Base-by-base conservation (phyloP, 2,329 filamentous ascomycete species). In the Colletotrichum lindemuthianum region DNA sequence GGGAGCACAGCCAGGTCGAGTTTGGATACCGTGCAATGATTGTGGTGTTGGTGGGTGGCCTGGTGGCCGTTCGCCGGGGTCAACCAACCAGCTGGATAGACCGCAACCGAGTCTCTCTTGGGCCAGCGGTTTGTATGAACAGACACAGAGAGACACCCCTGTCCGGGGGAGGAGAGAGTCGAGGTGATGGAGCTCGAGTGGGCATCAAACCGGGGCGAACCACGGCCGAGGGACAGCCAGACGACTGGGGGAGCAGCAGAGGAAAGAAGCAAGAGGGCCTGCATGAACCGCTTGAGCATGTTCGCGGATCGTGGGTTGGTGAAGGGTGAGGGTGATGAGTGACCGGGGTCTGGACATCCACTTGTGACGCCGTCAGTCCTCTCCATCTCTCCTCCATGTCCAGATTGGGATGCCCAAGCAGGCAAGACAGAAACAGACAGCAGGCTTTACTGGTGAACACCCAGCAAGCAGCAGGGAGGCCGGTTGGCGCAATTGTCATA, bases 261-360 rank as follows among this genome's bases (percentile, higher is more conserved):
- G 24, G 41, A 55, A 54, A 67, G 55, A 65, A 68, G 66, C 54
- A 68, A 67, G 45, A 63, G 59, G 63, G 67, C 66, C 64, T 68
- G 66, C 66, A 68, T 66, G 66, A 68, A 68, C 66, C 55, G 52
- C 56, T 59, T 63, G 40, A 34, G 61, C 61, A 49, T 60, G 45
- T 48, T 50, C 51, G 44, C 36, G 61, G 58, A 65, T 65, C 58
- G 52, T 44, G 33, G 47, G 57, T 55, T 60, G 61, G 57, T 51
- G 61, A 65, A 60, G 45, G 49, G 58, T 60, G 61, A 52, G 45
- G 61, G 34, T 51, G 44, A 61, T 41, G 57, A 11, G 40, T 10
- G 57, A 61, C 61, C 54, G 55, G 61, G 57, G 57, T 59, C 33
- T 39, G 40, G n/a, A 37, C 44, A 55, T 40, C 40, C 61, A 60